Base-by-base conservation (phyloP, 192 early-diverging fungal species). In the Piromyces sp. region DNA sequence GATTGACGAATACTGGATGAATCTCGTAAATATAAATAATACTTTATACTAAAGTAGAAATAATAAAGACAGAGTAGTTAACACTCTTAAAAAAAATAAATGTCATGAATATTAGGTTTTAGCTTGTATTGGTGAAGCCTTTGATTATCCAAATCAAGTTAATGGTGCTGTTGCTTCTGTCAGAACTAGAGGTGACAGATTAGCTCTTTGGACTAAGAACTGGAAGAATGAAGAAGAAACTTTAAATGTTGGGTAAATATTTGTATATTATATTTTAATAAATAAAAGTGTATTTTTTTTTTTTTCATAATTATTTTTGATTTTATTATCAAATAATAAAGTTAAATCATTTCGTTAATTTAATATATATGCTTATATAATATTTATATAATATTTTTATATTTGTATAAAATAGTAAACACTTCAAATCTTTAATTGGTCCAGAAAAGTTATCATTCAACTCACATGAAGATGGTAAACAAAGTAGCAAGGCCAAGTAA, bases 151-250 rank as follows among this genome's bases (percentile, higher is more conserved):
- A 80, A 89, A 93, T 31, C 94, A 97, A 81, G 90, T 98, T 29
- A 95, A 94, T 85, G 96, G 96, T 30, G 93, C 89, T 11, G 96
- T 98, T 36, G 91, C 96, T 29, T 94, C 94, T 11, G 92, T 94
- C 83, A 91, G 96, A 80, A 94, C 94, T 85, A 89, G 85, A 79
- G 91, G 92, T 82, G 96, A 94, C 87, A 89, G 95, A 84, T 90
- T 98, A 84, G 88, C 93, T 33, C 85, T 98, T 68, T 98, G 96
- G 96, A 94, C 93, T 22, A 89, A 89, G 82, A 84, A 87, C 15
- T 87, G 88, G 79, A 88, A 89, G 83, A 87, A 91, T 83, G 85
- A 84, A 37, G 86, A 88, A 30, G 84, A 87, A 29, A 81, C 86
- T 30, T 82, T 87, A 58, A 84, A 81, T 51, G 84, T 93, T 83